A percentile compares a stretch with the other conserved stretches of the same genome.
Conservation (phyloP, 2,329 filamentous ascomycete genomes). For the Chalara sp. region DNA sequence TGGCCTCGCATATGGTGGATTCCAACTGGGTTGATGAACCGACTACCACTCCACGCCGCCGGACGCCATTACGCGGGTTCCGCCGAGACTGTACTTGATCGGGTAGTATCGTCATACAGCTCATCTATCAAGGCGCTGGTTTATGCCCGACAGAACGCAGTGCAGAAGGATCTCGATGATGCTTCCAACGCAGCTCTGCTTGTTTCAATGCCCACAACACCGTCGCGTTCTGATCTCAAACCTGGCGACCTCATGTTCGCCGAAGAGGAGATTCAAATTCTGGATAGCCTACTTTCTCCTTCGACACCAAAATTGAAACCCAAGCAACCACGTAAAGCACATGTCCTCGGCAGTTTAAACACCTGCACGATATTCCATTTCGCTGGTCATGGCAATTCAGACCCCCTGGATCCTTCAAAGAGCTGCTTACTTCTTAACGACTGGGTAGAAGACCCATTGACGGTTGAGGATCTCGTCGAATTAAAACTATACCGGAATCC, state of each 20-base stretch:
- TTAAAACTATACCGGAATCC: no score
- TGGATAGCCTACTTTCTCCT: conserved; percentile 9
- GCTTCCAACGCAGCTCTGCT: conserved; percentile 20
- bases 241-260: conserved; percentile 12
- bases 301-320: conserved; percentile 3
- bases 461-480: no score
- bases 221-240: conserved; percentile 1
- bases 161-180: neutral
- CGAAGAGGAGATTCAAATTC: conserved; percentile 15
- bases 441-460: no score
- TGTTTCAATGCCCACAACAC: conserved; percentile 26
- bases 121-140: conserved; percentile 29
- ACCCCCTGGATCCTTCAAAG: no score
- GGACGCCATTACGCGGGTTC: conserved; percentile 22
- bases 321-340: conserved; percentile 6
- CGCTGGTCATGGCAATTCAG: conserved; percentile 34
- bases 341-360: conserved; percentile 20
- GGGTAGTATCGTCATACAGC: conserved; percentile 34
- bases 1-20: conserved; percentile 31
- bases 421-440: no score
- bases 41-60: conserved; percentile 30
- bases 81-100: conserved; percentile 25
- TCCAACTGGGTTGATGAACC: conserved; percentile 23
- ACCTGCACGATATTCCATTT: conserved; percentile 34
- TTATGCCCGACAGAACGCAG: conserved; percentile 13